These are phyloP conservation scores for Coccinonectria pachysandricola DNA, from an alignment of 2,329 filamentous ascomycete genomes.

Conservation along the genomic window DNA sequence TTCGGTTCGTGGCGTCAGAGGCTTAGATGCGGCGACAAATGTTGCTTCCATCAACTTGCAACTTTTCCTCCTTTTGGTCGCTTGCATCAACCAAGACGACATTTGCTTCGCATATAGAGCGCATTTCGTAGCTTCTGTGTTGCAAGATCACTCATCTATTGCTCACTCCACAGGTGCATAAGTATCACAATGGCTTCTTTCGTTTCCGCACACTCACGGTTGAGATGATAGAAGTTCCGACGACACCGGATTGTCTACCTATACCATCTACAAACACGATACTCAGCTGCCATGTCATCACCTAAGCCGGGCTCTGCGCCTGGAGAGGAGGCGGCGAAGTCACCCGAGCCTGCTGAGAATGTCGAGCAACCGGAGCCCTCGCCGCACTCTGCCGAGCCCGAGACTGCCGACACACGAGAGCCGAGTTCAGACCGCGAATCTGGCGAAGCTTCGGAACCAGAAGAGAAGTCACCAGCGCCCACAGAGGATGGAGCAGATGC, in stretches of 20 bases:
- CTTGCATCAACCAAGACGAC: too few relatives aligned
- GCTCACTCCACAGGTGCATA: conserved; percentile 28
- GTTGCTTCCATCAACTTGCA: conserved; percentile 3
- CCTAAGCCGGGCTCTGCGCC: conserved; percentile 7
- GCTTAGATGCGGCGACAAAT: conserved; percentile 3
- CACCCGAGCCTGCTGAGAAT: conserved; percentile 5
- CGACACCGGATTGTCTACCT: conserved; percentile 9
- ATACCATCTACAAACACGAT: too few relatives aligned
- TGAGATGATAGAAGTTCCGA: conserved; percentile 24
- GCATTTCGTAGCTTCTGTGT: too few relatives aligned
- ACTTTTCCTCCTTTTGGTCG: conserved; percentile 4
- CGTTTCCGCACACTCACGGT: conserved; percentile 28
- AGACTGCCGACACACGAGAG: conserved; percentile 4
- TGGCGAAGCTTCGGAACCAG: conserved; percentile 14
- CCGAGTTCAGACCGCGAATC: conserved; percentile 10
- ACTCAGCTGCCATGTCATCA: too few relatives aligned
- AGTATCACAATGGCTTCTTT: conserved; percentile 25
- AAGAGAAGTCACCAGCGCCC: conserved; percentile 6
- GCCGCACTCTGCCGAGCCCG: conserved; percentile 8
- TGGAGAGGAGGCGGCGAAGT: conserved; percentile 8
- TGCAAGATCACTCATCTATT: conserved; percentile 10
- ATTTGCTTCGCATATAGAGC: conserved; percentile 18
- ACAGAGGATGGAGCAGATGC: conserved; percentile 6
- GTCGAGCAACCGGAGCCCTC: conserved; percentile 5
- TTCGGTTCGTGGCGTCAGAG: conserved; percentile 5